phyloP scores from a whole-genome alignment of 345 rosid species.

The Gossypium arboreum region DNA sequence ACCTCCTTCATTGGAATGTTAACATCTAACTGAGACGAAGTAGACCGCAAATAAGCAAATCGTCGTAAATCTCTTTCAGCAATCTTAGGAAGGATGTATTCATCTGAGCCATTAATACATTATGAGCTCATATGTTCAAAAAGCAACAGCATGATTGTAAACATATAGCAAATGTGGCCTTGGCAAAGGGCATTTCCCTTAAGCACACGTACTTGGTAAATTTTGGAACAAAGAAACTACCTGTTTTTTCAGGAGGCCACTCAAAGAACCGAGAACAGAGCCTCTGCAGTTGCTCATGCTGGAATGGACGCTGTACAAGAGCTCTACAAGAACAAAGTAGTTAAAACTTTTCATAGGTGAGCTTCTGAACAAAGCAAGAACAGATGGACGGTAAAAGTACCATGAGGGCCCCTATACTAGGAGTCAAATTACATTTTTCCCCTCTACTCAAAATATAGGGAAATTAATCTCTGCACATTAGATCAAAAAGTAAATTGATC shows the following conservation, averaged over 20 bases:
- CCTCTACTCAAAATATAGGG: too few relatives aligned
- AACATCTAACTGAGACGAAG: conserved; percentile 44
- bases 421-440: too few relatives aligned
- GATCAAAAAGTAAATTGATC: too few relatives aligned
- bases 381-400: too few relatives aligned
- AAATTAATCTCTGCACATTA: too few relatives aligned
- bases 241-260: conserved; percentile 91
- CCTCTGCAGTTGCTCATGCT: conserved; percentile 48
- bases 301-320: conserved; percentile 57
- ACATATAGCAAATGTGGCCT: not conserved
- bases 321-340: conserved; percentile 35
- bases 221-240: conserved; percentile 27
- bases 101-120: conserved; percentile 44
- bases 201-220: not conserved
- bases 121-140: not conserved
- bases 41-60: conserved; percentile 55
- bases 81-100: conserved; percentile 83
- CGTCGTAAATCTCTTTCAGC: conserved; percentile 82
- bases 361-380: too few relatives aligned
- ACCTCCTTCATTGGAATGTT: conserved; percentile 50
- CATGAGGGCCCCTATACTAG: too few relatives aligned
- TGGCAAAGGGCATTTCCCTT: not conserved
- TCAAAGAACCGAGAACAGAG: conserved; percentile 60
- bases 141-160: not conserved
- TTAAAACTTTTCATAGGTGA: not conserved